Conservation (phyloP, 805 yeast species). For the Babjeviella inositovora region DNA sequence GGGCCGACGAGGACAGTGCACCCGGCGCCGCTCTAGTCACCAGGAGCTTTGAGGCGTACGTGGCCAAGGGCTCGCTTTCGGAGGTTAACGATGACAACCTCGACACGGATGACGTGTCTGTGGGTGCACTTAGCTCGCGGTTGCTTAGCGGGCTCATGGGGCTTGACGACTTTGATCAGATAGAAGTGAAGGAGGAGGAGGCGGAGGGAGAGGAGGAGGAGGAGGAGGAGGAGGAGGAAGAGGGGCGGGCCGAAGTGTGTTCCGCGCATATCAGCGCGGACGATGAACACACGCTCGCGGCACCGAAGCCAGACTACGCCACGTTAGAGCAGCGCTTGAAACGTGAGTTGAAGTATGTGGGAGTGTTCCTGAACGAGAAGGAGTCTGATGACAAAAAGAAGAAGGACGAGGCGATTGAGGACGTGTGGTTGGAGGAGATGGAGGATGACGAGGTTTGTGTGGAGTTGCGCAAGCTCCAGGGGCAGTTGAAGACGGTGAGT, state of each 20-base stretch:
- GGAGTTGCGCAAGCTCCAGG: conserved; percentile 64
- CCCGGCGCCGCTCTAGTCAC: conserved; percentile 1
- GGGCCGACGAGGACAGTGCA: conserved; percentile 68
- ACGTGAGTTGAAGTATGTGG: conserved; percentile 79
- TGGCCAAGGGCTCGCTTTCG: conserved; percentile 48
- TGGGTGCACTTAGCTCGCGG: conserved; percentile 86
- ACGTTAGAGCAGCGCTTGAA: conserved; percentile 78
- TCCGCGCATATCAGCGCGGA: conserved; percentile 4
- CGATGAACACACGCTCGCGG: conserved; percentile 9
- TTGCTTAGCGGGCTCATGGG: conserved; percentile 18
- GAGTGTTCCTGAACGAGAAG: conserved; percentile 60
- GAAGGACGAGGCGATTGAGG: conserved; percentile 13
- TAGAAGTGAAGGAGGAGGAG: conserved; percentile 9
- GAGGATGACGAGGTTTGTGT: conserved; percentile 93
- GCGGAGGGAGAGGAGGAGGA: conserved; percentile 10
- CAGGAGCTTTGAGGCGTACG: conserved; percentile 10
- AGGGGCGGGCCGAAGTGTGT: conserved; percentile 2
- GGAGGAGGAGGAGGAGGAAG: conserved; percentile 3
- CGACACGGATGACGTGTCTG: conserved; percentile 61
- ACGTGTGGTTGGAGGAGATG: conserved; percentile 63
- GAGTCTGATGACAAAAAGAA: conserved; percentile 13
- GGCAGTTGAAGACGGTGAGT: conserved; percentile 43
- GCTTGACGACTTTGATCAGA: conserved; percentile 3
- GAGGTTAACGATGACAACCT: conserved; percentile 41
- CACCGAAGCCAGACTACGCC: conserved; percentile 45